phyloP scores from a whole-genome alignment of 2,329 filamentous ascomycete species.

The Calonectria pseudoturangicola region DNA sequence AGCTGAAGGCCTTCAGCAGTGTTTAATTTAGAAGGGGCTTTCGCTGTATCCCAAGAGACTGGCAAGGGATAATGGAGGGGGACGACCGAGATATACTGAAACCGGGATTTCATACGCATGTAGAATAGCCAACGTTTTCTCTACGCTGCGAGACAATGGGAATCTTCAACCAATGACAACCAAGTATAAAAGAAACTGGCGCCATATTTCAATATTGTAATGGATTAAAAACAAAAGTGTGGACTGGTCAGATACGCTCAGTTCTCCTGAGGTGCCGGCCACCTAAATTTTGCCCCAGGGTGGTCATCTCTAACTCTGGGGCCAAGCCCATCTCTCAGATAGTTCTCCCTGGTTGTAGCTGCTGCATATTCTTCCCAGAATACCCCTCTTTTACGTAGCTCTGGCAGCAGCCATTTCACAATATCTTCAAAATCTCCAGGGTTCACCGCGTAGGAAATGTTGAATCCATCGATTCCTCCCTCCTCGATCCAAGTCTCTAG shows the following conservation, averaged over 20 bases:
- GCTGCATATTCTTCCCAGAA: slow-evolving; percentile 20
- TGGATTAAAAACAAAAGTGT: too few species aligned
- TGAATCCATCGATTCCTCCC: slow-evolving; percentile 43
- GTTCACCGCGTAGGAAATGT: slow-evolving; percentile 39
- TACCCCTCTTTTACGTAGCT: not conserved
- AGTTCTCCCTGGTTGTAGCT: slow-evolving; percentile 23
- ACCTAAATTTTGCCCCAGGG: slow-evolving; percentile 1
- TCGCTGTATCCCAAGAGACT: too few species aligned
- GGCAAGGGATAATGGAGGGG: too few species aligned
- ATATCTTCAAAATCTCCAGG: slow-evolving; percentile 43
- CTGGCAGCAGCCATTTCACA: slow-evolving; percentile 25
- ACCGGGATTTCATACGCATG: too few species aligned
- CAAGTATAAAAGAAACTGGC: too few species aligned
- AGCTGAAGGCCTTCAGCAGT: too few species aligned
- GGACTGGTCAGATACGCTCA: not conserved
- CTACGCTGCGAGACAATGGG: too few species aligned
- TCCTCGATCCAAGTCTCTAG: slow-evolving; percentile 43
- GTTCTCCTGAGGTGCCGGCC: not conserved
- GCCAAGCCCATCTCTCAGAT: slow-evolving; percentile 1
- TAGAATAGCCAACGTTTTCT: too few species aligned
- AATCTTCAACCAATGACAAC: too few species aligned
- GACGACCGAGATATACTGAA: too few species aligned
- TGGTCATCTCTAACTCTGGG: slow-evolving; percentile 26
- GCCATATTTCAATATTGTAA: too few species aligned
- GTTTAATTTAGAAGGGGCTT: too few species aligned